Conservation (phyloP, 495 filamentous ascomycete species). For the Amorphotheca resinae region DNA sequence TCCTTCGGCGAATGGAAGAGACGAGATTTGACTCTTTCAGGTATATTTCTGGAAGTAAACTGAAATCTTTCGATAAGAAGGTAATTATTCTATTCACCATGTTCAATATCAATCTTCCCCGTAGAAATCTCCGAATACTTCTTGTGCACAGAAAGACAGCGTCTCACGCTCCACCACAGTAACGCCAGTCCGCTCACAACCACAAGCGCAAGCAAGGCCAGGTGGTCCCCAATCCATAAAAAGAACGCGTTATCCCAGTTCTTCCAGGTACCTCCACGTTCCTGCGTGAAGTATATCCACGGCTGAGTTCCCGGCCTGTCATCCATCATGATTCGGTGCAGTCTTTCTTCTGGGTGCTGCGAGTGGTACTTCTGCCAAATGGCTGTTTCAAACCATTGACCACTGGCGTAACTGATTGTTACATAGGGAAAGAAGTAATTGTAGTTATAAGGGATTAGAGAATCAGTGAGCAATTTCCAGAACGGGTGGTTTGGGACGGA, state of each 20-base stretch:
- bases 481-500: slow-evolving; percentile 66
- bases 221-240: slow-evolving; percentile 25
- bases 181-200: background rate
- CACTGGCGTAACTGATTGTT: slow-evolving; percentile 75
- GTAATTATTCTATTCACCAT: background rate
- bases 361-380: slow-evolving; percentile 62
- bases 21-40: too few relatives aligned
- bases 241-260: slow-evolving; percentile 25
- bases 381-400: slow-evolving; percentile 68
- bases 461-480: slow-evolving; percentile 59
- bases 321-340: slow-evolving; percentile 32
- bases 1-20: too few relatives aligned
- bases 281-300: slow-evolving; percentile 32
- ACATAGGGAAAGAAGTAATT: slow-evolving; percentile 72
- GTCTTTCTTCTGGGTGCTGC: slow-evolving; percentile 12
- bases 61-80: background rate
- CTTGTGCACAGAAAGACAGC: background rate
- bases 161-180: background rate
- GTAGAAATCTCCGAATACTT: background rate
- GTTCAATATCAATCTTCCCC: background rate
- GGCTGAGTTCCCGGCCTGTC: slow-evolving; percentile 24
- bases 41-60: background rate
- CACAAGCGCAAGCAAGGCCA: slow-evolving; percentile 13
- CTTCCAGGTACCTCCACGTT: slow-evolving; percentile 30
- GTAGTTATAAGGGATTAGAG: slow-evolving; percentile 58